Base-by-base conservation (phyloP, 2,329 filamentous ascomycete species). In the Dactylellina sp. region DNA sequence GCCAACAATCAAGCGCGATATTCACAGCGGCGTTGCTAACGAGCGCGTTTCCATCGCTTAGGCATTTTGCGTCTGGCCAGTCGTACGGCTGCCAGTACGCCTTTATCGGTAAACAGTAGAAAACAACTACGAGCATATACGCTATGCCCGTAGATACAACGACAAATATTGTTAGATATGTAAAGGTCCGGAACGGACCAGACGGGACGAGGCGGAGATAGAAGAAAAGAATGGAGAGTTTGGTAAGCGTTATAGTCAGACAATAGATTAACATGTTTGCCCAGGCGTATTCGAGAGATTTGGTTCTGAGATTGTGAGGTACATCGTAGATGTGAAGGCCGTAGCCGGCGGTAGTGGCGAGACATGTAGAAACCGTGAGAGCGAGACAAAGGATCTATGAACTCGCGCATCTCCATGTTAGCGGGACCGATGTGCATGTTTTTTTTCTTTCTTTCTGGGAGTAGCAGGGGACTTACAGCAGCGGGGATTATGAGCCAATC, bases 311-410 rank as follows among this genome's bases (percentile, higher is more conserved):
- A 24, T 75, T 32, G 25, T 74, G 71, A 16, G 62, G 62, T 11
- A 75, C 57, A 11, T 75, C 71, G 61, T 70, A 75, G 9, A 75
- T 75, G 37, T 75, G 71, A 9, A 75, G 28, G 49, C 71, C 71
- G 52, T 75, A 75, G n/a, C 71, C 71, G 24, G 49, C 71, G n/a
- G 52, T 68, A 24, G 71, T 75, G 1, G 71, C 71, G 40, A 75
- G 71, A 57, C 71, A 75, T 60, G 71, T 75, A 14, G 71, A 59
- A 22, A 75, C 39, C 37, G 71, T 75, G 28, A 75, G 63, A 59
- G 49, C 71, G 46, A 68, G 42, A 60, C 71, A 75, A 40, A 75
- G 42, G 24, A 75, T 59, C 71, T 68, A n/a, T n/a, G 12, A 39
- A 37, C 16, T 2, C 5, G 49, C 7, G 3, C 24, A 32, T 22